Evolutionary conservation across 257 asterid genomes (phyloP).

Genomic region (Solanum microdontum): DNA sequence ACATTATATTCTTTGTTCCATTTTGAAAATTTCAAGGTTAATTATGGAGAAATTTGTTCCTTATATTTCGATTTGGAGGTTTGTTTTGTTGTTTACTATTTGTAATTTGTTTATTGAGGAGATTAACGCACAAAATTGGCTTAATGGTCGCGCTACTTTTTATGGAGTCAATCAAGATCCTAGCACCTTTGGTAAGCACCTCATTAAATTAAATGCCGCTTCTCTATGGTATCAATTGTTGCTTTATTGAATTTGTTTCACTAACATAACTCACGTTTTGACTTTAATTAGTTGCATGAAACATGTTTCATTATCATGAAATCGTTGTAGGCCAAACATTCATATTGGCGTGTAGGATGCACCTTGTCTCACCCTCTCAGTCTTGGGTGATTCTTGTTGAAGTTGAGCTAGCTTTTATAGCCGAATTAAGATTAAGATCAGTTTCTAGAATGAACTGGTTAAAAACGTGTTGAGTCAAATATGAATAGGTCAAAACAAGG

Average conservation of each 20-base stretch:
- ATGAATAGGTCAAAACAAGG: fast-evolving
- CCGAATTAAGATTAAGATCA: background rate
- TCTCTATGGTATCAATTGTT: too few species aligned
- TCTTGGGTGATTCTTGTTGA: background rate
- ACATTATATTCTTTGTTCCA: background rate
- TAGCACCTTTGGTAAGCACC: conserved; percentile 39
- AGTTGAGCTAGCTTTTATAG: background rate
- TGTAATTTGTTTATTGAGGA: conserved; percentile 13
- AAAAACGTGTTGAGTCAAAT: background rate
- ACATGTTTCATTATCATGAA: background rate
- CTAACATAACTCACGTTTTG: too few species aligned
- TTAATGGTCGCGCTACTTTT: conserved; percentile 51
- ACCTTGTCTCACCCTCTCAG: background rate
- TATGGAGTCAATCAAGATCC: conserved; percentile 59
- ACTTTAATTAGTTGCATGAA: background rate
- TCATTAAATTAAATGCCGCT: background rate
- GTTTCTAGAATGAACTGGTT: background rate
- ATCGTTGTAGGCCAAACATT: background rate
- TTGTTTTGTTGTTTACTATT: conserved; percentile 6
- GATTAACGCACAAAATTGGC: conserved; percentile 28
- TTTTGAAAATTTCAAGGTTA: background rate
- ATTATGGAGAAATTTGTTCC: background rate
- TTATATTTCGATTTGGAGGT: background rate
- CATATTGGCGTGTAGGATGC: background rate
- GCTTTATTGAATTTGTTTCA: too few species aligned